A percentile compares a stretch with the other conserved stretches of the same genome.
phyloP scores from a whole-genome alignment of 208 protist species.

The Acanthamoeba lenticulata region DNA sequence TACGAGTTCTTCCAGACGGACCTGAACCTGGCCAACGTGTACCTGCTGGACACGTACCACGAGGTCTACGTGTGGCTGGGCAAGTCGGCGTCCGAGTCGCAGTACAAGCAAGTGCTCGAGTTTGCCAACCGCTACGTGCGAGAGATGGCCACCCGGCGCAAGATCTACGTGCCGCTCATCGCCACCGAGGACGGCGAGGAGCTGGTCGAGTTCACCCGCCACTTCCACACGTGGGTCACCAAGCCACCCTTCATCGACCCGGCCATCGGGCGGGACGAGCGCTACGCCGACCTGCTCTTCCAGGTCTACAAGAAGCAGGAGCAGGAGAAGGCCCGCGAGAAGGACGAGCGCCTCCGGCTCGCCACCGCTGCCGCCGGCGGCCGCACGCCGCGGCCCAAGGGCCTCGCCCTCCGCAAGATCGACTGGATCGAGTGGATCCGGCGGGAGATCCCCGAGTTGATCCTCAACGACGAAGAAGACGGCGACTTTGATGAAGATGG shows the following conservation, averaged over 20 bases:
- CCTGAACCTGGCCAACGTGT: conserved; percentile 72
- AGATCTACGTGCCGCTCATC: neutral
- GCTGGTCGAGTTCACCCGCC: neutral
- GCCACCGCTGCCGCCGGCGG: too few relatives aligned
- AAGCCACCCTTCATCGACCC: neutral
- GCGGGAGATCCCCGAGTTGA: neutral
- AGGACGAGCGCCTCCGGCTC: neutral
- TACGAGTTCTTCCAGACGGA: conserved; percentile 72
- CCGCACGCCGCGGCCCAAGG: neutral
- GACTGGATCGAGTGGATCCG: neutral
- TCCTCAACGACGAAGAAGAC: neutral
- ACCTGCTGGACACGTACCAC: conserved; percentile 58
- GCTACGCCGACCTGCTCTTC: neutral
- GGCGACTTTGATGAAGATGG: neutral
- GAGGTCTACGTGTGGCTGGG: conserved; percentile 75
- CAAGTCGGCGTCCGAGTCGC: neutral
- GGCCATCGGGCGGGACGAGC: neutral
- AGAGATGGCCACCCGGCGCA: neutral
- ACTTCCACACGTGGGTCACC: conserved; percentile 17
- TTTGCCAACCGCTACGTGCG: neutral
- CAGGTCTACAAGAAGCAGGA: neutral
- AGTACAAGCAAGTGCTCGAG: conserved; percentile 49
- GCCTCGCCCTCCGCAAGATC: neutral
- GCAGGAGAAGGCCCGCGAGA: neutral
- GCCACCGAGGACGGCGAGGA: neutral